phyloP scores from a whole-genome alignment of 2,329 filamentous ascomycete species.

The Fusarium globosum region DNA sequence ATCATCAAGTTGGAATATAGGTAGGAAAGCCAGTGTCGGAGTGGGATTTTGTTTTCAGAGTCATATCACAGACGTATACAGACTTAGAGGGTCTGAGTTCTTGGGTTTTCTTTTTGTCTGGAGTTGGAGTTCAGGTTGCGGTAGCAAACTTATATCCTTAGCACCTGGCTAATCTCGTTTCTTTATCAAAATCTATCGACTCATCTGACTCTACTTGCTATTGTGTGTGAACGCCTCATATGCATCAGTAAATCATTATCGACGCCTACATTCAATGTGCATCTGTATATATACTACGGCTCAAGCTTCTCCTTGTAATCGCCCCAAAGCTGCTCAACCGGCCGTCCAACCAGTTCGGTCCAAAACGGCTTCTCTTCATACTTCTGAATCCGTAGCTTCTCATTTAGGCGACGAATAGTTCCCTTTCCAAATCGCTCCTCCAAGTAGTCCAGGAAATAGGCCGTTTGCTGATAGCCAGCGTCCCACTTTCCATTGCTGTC shows the following conservation, averaged over 20 bases:
- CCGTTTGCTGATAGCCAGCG: conserved; percentile 88
- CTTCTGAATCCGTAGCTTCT: conserved; percentile 68
- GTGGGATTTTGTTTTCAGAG: background rate
- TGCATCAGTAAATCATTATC: background rate
- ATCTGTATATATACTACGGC: conserved; percentile 5
- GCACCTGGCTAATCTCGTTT: conserved; percentile 28
- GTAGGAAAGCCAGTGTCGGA: background rate
- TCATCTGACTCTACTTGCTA: background rate
- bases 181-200: conserved; percentile 14
- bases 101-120: conserved; percentile 13
- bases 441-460: conserved; percentile 89
- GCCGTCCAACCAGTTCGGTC: conserved; percentile 73
- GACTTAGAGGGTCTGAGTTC: background rate
- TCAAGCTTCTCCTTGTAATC: conserved; percentile 68
- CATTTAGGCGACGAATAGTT: conserved; percentile 73
- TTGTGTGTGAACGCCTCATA: background rate
- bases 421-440: conserved; percentile 73
- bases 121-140: conserved; percentile 33
- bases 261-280: conserved; percentile 1
- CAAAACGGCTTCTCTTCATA: conserved; percentile 76
- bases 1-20: background rate
- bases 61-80: conserved; percentile 11
- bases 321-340: conserved; percentile 77
- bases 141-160: conserved; percentile 40
- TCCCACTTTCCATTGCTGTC: conserved; percentile 77